Base-by-base conservation (phyloP, 2,329 filamentous ascomycete species). In the Blumeria hordei region DNA sequence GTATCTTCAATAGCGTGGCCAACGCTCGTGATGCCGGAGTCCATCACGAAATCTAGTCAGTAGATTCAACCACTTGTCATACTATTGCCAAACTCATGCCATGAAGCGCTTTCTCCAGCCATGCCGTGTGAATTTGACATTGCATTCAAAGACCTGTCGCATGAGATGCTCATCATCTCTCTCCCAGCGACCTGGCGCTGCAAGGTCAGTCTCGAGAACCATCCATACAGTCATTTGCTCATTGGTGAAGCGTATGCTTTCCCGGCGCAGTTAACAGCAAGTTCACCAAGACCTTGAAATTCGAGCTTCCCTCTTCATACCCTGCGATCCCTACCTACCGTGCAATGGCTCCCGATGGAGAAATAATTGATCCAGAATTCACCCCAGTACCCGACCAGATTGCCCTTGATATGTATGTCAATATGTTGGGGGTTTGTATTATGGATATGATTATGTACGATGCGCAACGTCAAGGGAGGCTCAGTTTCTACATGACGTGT, bases 391-490 rank as follows among this genome's bases (percentile, higher is more conserved):
- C 63, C 1, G 59, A 64, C 37, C 35, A 56, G 6, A 53, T 64
- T 4, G 61, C 60, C 1, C 55, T 65, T n/a, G 51, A 60, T 35
- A 62, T 65, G 61, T 65, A 65, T 67, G 74, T 70, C 57, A 76
- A 80, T 62, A 83, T 84, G 80, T 63, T 83, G 9, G 75, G 72
- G 37, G 71, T 81, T 9, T 80, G 83, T 55, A 84, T 96, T 61
- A 92, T 98, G 87, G 92, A 98, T 65, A 68, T 94, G 55, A 85
- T 96, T 66, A 96, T 96, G 88, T 95, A 94, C 64, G 92, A 98
- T 64, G 88, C 92, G 0, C 92, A 98, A 69, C 76, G 92, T 49
- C 92, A 98, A 69, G 65, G 65, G 10, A 60, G 65, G 28, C 39
- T 66, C 18, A 63, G 60, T 54, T 98, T 98, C 69, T 98, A 98